Evolutionary conservation across 805 yeast species (phyloP).

Genomic region (Candida yuanshanica): DNA sequence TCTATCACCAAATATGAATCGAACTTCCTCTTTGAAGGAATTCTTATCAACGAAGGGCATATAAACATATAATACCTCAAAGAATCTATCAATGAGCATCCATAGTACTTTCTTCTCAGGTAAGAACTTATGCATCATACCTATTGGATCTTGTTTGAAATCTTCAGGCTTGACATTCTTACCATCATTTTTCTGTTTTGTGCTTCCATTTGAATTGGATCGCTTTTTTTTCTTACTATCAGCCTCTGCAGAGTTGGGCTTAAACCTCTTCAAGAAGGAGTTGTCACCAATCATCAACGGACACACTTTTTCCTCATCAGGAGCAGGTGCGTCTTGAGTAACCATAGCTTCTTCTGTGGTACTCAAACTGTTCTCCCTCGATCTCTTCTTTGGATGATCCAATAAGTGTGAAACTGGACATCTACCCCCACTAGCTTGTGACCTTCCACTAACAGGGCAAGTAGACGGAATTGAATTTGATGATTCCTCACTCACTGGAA

Average conservation of each 20-base stretch:
- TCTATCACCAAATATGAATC: conserved; percentile 38
- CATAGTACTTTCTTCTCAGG: conserved; percentile 54
- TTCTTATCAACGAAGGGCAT: conserved; percentile 64
- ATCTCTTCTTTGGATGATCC: conserved; percentile 1
- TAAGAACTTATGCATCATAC: conserved; percentile 35
- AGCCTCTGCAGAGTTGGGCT: not conserved
- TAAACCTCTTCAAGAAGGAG: conserved; percentile 12
- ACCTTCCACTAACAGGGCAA: conserved; percentile 20
- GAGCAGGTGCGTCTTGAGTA: not conserved
- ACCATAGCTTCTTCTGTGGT: not conserved
- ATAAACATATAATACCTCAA: conserved; percentile 53
- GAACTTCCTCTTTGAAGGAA: conserved; percentile 38
- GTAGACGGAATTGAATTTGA: conserved; percentile 16
- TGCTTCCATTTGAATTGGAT: conserved; percentile 13
- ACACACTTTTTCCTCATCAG: conserved; percentile 27
- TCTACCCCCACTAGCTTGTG: conserved; percentile 7
- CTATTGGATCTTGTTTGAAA: conserved; percentile 24
- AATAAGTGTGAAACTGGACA: conserved; percentile 22
- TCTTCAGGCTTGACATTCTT: conserved; percentile 15
- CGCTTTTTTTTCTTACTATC: conserved; percentile 11
- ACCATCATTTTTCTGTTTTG: too few relatives aligned
- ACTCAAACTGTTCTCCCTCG: not conserved
- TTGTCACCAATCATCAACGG: conserved; percentile 43
- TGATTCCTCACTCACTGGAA: conserved; percentile 2
- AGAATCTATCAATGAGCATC: conserved; percentile 52